Percentiles rank a stretch among this genome's conserved stretches.
These are phyloP conservation scores for Ceratobasidium sp. DNA, from an alignment of 1,284 basidiomycete species.

Conservation along the genomic window DNA sequence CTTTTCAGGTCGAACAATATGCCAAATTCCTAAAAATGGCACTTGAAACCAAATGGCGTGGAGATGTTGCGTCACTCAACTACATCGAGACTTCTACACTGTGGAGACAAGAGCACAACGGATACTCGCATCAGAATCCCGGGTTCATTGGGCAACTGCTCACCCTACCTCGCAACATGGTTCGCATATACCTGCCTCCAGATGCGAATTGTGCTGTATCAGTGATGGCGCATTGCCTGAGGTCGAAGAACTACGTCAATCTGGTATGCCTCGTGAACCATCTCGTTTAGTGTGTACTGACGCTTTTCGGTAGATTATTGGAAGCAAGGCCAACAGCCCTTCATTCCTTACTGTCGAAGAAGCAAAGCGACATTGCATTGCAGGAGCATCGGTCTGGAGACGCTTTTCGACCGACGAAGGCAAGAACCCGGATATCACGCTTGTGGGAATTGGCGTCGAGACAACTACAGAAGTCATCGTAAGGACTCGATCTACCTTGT, in stretches of 20 bases:
- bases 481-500: background rate
- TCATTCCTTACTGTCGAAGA: conserved; percentile 41
- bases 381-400: conserved; percentile 78
- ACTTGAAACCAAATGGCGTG: conserved; percentile 77
- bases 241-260: conserved; percentile 85
- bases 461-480: conserved; percentile 75
- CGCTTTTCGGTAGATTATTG: conserved; percentile 39
- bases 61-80: conserved; percentile 76
- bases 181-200: conserved; percentile 87
- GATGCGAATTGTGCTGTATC: conserved; percentile 87
- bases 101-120: conserved; percentile 70
- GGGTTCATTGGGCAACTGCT: conserved; percentile 85
- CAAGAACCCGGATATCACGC: conserved; percentile 70
- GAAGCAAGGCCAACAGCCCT: conserved; percentile 42
- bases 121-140: conserved; percentile 85
- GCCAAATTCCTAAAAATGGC: conserved; percentile 86
- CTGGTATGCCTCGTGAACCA: conserved; percentile 49
- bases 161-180: conserved; percentile 73
- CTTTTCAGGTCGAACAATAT: conserved; percentile 73
- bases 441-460: conserved; percentile 78
- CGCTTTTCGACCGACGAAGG: conserved; percentile 75
- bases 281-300: background rate
- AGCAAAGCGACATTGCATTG: conserved; percentile 68
- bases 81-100: conserved; percentile 84
- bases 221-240: conserved; percentile 76